phyloP scores from a whole-genome alignment of 2,329 filamentous ascomycete species.

The Alternaria brassicae region DNA sequence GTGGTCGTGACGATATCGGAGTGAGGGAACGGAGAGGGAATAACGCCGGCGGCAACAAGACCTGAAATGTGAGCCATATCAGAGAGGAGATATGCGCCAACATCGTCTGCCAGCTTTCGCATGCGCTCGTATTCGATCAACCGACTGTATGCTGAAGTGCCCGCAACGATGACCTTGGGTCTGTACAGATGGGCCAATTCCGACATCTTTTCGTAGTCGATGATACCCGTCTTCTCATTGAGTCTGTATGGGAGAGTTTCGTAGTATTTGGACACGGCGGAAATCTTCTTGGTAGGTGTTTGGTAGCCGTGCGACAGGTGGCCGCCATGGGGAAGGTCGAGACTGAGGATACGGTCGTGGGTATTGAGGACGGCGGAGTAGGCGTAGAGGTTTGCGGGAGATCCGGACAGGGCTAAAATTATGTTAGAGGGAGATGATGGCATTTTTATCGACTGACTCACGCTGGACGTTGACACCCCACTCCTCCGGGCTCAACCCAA shows the following conservation, averaged over 20 bases:
- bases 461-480: constrained; percentile 99
- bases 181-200: constrained; percentile 91
- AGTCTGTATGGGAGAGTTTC: constrained; percentile 98
- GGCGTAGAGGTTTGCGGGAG: constrained; percentile 77
- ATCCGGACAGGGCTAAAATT: constrained; percentile 76
- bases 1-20: constrained; percentile 98
- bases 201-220: constrained; percentile 93
- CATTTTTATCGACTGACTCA: constrained; percentile 27
- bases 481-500: constrained; percentile 82
- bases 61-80: constrained; percentile 99
- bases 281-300: constrained; percentile 83
- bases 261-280: constrained; percentile 97
- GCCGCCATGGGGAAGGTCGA: constrained; percentile 94
- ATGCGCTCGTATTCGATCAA: constrained; percentile 96
- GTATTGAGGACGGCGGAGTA: constrained; percentile 93
- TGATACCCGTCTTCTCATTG: constrained; percentile 87
- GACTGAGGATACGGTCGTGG: constrained; percentile 95
- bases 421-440: constrained; percentile 22
- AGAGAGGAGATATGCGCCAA: constrained; percentile 92
- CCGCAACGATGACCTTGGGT: constrained; percentile 94
- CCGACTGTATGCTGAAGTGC: constrained; percentile 97
- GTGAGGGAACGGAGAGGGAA: constrained; percentile 89
- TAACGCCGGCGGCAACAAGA: constrained; percentile 89
- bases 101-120: constrained; percentile 92
- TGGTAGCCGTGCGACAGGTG: constrained; percentile 98